Percentiles rank a stretch among this genome's conserved stretches.
Evolutionary conservation across 495 filamentous ascomycete genomes (phyloP).

Genomic region (Podospora fimiseda): DNA sequence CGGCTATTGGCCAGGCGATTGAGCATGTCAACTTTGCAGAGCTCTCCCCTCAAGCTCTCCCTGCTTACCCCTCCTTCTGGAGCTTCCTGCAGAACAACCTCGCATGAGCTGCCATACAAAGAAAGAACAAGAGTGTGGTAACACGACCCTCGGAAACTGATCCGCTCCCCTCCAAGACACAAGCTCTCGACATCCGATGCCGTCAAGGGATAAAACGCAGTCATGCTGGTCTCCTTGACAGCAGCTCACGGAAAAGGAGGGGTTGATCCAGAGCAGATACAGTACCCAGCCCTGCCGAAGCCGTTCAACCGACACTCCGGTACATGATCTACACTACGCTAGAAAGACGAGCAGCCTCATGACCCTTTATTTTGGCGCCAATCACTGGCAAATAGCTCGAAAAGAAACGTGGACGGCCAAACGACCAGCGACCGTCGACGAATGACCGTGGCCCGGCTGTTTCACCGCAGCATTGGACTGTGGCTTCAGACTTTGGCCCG

Average conservation of each 20-base stretch:
- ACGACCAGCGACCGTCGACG: slow-evolving; percentile 1
- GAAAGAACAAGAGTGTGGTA: background rate
- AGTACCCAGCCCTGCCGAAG: background rate
- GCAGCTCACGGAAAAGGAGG: background rate
- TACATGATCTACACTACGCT: background rate
- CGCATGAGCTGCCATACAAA: slow-evolving; percentile 2
- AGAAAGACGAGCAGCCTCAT: background rate
- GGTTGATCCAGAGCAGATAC: background rate
- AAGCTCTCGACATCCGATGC: slow-evolving; percentile 8
- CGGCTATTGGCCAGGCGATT: slow-evolving; percentile 5
- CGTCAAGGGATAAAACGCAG: background rate
- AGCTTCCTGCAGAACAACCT: background rate
- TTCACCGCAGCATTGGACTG: slow-evolving; percentile 15
- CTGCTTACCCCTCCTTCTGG: background rate
- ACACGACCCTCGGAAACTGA: slow-evolving; percentile 7
- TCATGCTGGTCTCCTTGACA: background rate
- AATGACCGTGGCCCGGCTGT: slow-evolving; percentile 9
- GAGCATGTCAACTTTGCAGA: no score
- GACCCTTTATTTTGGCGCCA: background rate
- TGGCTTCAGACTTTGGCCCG: slow-evolving; percentile 2
- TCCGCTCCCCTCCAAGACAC: slow-evolving; percentile 5
- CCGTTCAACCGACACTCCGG: background rate
- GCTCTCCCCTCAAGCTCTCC: no score
- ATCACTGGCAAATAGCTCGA: no score
- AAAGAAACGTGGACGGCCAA: background rate